phyloP scores from a whole-genome alignment of 805 yeast genomes.

The Kregervanrija fluxuum region DNA sequence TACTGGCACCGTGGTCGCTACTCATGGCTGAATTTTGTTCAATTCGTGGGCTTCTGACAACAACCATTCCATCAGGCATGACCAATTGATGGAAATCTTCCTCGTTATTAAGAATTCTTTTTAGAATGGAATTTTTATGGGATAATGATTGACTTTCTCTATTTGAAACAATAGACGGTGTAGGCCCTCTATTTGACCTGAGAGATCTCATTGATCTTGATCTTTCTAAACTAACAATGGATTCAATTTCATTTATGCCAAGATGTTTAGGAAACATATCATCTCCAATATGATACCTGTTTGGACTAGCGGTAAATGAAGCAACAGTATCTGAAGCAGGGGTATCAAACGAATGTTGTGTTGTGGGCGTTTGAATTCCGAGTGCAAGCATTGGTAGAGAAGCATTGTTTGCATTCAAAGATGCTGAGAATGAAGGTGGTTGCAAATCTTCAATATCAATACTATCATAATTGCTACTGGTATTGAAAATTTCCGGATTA shows the following conservation, averaged over 20 bases:
- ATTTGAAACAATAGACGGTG: slow-evolving; percentile 6
- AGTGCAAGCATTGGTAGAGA: too few relatives aligned
- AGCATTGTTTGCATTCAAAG: too few relatives aligned
- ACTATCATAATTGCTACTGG: slow-evolving; percentile 4
- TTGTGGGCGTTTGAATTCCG: too few relatives aligned
- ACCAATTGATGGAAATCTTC: slow-evolving; percentile 15
- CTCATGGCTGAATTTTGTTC: slow-evolving; percentile 2
- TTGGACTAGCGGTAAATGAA: slow-evolving; percentile 12
- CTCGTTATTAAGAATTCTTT: slow-evolving; percentile 14
- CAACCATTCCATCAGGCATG: slow-evolving; percentile 37
- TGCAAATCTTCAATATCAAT: background rate
- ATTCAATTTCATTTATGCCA: slow-evolving; percentile 61
- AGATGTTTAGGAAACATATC: slow-evolving; percentile 66
- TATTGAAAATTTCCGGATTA: background rate
- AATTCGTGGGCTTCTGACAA: slow-evolving; percentile 24
- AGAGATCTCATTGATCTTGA: slow-evolving; percentile 52
- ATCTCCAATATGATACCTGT: slow-evolving; percentile 38
- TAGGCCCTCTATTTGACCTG: slow-evolving; percentile 12
- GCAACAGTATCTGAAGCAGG: slow-evolving; percentile 8
- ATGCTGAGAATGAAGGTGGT: background rate
- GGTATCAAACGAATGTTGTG: background rate
- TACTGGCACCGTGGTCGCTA: background rate
- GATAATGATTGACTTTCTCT: slow-evolving; percentile 5
- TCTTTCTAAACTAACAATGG: slow-evolving; percentile 66
- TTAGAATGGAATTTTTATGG: slow-evolving; percentile 21